Conservation (phyloP, 495 filamentous ascomycete genomes). For the Hypoxylon lienhwacheense region DNA sequence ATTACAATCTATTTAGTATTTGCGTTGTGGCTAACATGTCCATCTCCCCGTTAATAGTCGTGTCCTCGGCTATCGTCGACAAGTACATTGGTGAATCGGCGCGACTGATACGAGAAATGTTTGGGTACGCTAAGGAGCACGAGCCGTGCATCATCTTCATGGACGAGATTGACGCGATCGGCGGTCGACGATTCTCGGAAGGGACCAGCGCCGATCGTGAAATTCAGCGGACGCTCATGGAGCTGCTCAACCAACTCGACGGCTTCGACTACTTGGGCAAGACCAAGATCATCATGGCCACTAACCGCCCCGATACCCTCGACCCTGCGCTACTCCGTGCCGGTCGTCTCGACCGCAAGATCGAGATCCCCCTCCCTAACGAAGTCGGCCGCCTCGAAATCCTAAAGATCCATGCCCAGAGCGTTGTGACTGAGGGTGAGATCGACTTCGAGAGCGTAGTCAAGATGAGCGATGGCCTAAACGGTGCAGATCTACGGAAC, state of each 20-base stretch:
- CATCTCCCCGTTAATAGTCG: slow-evolving; percentile 59
- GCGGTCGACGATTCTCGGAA: slow-evolving; percentile 95
- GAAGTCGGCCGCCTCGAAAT: slow-evolving; percentile 97
- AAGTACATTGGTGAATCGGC: slow-evolving; percentile 99
- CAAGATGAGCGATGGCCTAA: slow-evolving; percentile 98
- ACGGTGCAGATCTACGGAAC: slow-evolving; percentile 96
- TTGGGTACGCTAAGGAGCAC: slow-evolving; percentile 99
- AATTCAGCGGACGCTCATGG: slow-evolving; percentile 99
- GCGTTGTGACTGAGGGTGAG: slow-evolving; percentile 87
- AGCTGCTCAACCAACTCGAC: slow-evolving; percentile 97
- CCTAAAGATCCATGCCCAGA: slow-evolving; percentile 93
- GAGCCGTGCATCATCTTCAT: slow-evolving; percentile 99
- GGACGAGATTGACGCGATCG: slow-evolving; percentile 99
- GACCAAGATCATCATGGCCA: slow-evolving; percentile 99
- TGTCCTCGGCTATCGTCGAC: slow-evolving; percentile 99
- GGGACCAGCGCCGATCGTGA: slow-evolving; percentile 97
- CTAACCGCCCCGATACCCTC: slow-evolving; percentile 96
- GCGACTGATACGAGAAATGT: slow-evolving; percentile 98
- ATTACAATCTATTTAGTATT: background rate
- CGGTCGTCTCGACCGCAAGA: slow-evolving; percentile 93
- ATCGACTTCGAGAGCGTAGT: slow-evolving; percentile 99
- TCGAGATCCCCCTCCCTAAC: slow-evolving; percentile 98
- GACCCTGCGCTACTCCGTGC: slow-evolving; percentile 94
- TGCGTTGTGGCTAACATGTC: slow-evolving; percentile 14
- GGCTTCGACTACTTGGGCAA: slow-evolving; percentile 99